Percentiles rank a stretch among this genome's conserved stretches.
These are phyloP conservation scores for Pseudogymnoascus sp. DNA, from an alignment of 2,329 filamentous ascomycete genomes.

Conservation along the genomic window DNA sequence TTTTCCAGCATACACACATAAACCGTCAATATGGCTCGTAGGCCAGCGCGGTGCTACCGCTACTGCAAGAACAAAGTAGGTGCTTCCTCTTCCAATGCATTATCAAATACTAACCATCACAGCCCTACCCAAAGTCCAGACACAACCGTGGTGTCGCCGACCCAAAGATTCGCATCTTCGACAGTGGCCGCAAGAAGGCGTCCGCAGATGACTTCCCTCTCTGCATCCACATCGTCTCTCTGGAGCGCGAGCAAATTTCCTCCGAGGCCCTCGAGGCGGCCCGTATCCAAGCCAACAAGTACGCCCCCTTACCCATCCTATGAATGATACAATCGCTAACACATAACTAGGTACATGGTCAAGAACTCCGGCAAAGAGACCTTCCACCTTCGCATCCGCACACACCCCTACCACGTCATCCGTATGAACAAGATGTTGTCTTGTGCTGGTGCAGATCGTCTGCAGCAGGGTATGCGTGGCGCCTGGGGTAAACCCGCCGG, in stretches of 20 bases:
- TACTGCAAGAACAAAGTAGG: conserved; percentile 99
- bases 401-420: conserved; percentile 99
- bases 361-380: conserved; percentile 64
- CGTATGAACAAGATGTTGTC: conserved; percentile 99
- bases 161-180: conserved; percentile 90
- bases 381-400: conserved; percentile 71
- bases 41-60: conserved; percentile 98
- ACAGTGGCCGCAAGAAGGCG: conserved; percentile 96
- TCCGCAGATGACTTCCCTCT: conserved; percentile 99
- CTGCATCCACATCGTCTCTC: conserved; percentile 98
- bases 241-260: conserved; percentile 99
- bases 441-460: conserved; percentile 99
- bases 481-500: conserved; percentile 99
- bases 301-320: conserved; percentile 27
- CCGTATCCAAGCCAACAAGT: conserved; percentile 99
- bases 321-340: conserved; percentile 31
- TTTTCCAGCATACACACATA: conserved; percentile 21
- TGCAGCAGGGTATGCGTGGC: conserved; percentile 99
- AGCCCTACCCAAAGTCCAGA: conserved; percentile 98
- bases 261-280: conserved; percentile 99
- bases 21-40: conserved; percentile 92
- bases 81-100: conserved; percentile 19
- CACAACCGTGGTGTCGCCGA: conserved; percentile 99
- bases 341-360: conserved; percentile 45
- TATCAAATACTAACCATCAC: conserved; percentile 16